phyloP scores from a whole-genome alignment of 352 stramenopile genomes.

The Blastocystis sp. region DNA sequence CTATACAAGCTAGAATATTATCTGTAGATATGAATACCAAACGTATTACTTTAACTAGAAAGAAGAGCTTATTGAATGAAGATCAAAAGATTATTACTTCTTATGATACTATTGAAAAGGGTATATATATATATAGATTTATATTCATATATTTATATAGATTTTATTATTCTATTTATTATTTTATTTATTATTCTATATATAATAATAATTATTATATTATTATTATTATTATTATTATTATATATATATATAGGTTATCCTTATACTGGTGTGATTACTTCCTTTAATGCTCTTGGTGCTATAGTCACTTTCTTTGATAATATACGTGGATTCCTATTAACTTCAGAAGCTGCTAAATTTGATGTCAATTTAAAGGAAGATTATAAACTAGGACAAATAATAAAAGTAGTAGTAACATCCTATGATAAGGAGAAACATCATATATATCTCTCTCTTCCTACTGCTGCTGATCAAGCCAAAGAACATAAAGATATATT shows the following conservation, averaged over 20 bases:
- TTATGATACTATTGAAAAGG: neutral
- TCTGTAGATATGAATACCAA: conserved; percentile 1
- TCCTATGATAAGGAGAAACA: no score
- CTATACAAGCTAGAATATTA: conserved; percentile 1
- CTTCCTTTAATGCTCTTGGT: neutral
- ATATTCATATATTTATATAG: neutral
- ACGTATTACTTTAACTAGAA: conserved; percentile 18
- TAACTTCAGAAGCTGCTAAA: no score
- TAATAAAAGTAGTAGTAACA: no score
- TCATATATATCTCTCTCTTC: no score
- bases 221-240: neutral
- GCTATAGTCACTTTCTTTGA: neutral
- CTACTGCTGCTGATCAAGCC: no score
- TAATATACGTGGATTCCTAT: no score
- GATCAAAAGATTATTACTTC: neutral
- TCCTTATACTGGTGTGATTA: neutral
- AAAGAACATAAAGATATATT: no score
- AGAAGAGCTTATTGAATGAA: conserved; percentile 2
- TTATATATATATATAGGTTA: neutral
- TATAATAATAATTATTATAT: conserved; percentile 2
- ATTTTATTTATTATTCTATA: conserved; percentile 4
- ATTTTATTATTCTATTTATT: conserved; percentile 21
- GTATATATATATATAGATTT: neutral
- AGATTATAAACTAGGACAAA: no score
- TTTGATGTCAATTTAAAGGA: no score